Conservation (phyloP, 257 asterid genomes). For the Thymus quinquecostatus region DNA sequence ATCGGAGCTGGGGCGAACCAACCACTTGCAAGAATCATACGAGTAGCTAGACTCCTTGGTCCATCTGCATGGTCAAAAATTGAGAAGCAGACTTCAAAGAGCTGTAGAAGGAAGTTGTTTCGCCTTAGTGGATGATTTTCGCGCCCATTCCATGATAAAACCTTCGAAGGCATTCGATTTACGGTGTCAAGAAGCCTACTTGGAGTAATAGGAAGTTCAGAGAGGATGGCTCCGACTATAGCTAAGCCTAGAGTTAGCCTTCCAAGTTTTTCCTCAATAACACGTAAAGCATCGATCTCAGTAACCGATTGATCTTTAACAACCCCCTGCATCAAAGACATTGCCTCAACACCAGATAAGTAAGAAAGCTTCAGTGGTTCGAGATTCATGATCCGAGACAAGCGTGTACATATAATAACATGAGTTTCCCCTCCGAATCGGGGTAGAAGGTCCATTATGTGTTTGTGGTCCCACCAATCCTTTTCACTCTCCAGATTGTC, state of each 20-base stretch:
- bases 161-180: constrained; percentile 75
- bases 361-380: constrained; percentile 84
- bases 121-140: constrained; percentile 67
- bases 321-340: constrained; percentile 84
- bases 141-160: constrained; percentile 54
- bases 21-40: constrained; percentile 89
- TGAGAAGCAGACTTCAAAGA: constrained; percentile 93
- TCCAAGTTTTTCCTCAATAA: constrained; percentile 89
- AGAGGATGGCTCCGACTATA: constrained; percentile 81
- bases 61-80: constrained; percentile 95
- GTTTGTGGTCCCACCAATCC: constrained; percentile 98
- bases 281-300: constrained; percentile 79
- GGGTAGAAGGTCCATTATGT: constrained; percentile 87
- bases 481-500: constrained; percentile 92
- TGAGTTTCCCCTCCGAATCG: constrained; percentile 95
- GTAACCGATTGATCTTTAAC: constrained; percentile 67
- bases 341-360: constrained; percentile 88
- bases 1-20: constrained; percentile 90
- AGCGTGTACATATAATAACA: constrained; percentile 77
- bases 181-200: constrained; percentile 85
- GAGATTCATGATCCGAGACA: constrained; percentile 71
- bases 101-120: constrained; percentile 79
- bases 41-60: constrained; percentile 82
- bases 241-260: constrained; percentile 89
- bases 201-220: constrained; percentile 95